Evolutionary conservation across 208 protist species (phyloP).

Genomic region (Acanthamoeba castellanii): DNA sequence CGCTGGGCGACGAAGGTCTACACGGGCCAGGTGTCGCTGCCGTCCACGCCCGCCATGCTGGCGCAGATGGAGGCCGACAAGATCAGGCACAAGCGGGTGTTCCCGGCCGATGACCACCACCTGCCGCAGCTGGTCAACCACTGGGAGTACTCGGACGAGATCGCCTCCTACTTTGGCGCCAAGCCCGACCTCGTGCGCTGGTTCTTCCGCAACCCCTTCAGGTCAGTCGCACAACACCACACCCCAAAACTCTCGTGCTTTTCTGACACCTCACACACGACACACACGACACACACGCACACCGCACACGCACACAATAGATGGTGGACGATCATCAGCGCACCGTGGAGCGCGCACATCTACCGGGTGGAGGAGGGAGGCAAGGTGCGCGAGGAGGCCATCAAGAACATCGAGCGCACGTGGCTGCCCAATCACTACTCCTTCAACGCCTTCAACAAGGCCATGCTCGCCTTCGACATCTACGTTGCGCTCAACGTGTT

Average conservation of each 20-base stretch:
- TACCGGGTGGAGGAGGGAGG: conserved; percentile 64
- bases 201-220: conserved; percentile 70
- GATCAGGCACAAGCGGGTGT: background rate
- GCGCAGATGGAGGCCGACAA: conserved; percentile 54
- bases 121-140: conserved; percentile 72
- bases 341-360: conserved; percentile 68
- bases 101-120: conserved; percentile 43
- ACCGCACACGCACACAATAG: background rate
- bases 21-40: conserved; percentile 51
- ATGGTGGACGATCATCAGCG: conserved; percentile 74
- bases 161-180: conserved; percentile 55
- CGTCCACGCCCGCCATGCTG: conserved; percentile 4
- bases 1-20: conserved; percentile 54
- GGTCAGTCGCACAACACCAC: background rate
- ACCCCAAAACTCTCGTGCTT: background rate
- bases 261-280: background rate
- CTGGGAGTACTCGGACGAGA: conserved; percentile 74
- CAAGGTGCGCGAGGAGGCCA: background rate
- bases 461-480: conserved; percentile 56
- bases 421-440: conserved; percentile 64
- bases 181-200: conserved; percentile 66
- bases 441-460: conserved; percentile 68
- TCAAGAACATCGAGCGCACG: conserved; percentile 53
- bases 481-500: too few relatives aligned
- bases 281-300: background rate